A percentile compares a stretch with the other conserved stretches of the same genome.
These are phyloP conservation scores for Globisporangium mamillatum DNA, from an alignment of 352 stramenopile genomes.

Conservation along the genomic window DNA sequence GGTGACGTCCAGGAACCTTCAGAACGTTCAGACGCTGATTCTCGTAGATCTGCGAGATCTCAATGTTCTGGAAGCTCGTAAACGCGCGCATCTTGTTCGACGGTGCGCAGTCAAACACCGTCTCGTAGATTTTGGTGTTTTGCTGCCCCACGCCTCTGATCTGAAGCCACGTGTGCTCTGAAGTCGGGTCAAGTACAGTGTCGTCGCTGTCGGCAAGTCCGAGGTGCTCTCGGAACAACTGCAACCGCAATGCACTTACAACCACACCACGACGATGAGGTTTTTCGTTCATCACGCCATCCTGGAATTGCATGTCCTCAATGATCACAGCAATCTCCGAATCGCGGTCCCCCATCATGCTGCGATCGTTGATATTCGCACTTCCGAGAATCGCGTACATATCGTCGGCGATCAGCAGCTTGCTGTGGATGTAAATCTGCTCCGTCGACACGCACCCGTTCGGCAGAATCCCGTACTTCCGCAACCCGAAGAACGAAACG, in stretches of 20 bases:
- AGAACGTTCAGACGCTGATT: conserved; percentile 86
- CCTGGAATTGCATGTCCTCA: conserved; percentile 80
- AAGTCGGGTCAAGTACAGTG: conserved; percentile 50
- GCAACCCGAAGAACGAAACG: conserved; percentile 81
- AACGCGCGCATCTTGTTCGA: conserved; percentile 82
- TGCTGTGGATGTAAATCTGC: conserved; percentile 93
- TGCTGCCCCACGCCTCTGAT: conserved; percentile 51
- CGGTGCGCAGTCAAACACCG: conserved; percentile 80
- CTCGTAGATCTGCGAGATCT: conserved; percentile 85
- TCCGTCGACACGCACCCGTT: conserved; percentile 80
- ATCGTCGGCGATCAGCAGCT: conserved; percentile 90
- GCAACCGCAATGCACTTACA: conserved; percentile 63
- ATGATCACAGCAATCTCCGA: conserved; percentile 86
- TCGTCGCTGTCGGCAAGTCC: conserved; percentile 59
- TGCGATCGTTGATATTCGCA: conserved; percentile 96
- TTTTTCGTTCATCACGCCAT: conserved; percentile 73
- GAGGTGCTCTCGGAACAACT: conserved; percentile 83
- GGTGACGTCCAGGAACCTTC: conserved; percentile 50
- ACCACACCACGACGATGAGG: conserved; percentile 59
- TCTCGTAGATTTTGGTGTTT: conserved; percentile 82
- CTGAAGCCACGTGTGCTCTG: conserved; percentile 59
- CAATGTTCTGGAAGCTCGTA: conserved; percentile 68
- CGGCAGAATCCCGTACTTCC: conserved; percentile 79
- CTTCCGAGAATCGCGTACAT: conserved; percentile 89
- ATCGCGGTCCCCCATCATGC: conserved; percentile 90